These are phyloP conservation scores for Leishmania braziliensis DNA, from an alignment of 208 protist genomes.

Conservation along the genomic window DNA sequence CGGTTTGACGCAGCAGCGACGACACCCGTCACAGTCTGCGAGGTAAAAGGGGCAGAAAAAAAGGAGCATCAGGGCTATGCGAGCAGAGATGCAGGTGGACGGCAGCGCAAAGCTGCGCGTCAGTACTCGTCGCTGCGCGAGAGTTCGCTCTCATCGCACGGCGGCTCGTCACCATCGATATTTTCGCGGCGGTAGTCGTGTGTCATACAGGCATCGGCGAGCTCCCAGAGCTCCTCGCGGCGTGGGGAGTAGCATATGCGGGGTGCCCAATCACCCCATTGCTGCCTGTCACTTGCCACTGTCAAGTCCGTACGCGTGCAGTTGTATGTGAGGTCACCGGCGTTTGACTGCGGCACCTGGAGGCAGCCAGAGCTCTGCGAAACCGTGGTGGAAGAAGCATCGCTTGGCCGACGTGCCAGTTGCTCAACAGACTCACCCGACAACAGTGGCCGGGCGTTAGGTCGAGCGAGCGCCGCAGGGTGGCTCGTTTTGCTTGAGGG, in stretches of 20 bases:
- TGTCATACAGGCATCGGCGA: conserved; percentile 50
- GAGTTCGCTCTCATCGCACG: background rate
- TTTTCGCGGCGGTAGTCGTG: conserved; percentile 23
- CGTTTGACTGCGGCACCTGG: background rate
- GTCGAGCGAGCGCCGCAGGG: background rate
- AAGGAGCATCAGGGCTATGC: background rate
- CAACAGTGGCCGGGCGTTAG: background rate
- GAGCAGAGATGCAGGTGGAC: background rate
- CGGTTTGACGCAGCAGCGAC: background rate
- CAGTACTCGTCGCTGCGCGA: background rate
- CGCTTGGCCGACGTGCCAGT: background rate
- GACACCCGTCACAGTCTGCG: background rate
- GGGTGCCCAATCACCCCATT: conserved; percentile 26
- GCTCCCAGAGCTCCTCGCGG: conserved; percentile 54
- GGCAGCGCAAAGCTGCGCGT: background rate
- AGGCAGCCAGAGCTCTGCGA: background rate
- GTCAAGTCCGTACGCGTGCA: conserved; percentile 17
- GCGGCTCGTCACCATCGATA: conserved; percentile 1
- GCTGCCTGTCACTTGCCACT: conserved; percentile 23
- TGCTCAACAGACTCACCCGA: no score
- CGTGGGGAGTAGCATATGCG: conserved; percentile 34
- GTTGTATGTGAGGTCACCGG: background rate
- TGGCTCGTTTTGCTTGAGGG: background rate
- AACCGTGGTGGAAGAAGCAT: background rate
- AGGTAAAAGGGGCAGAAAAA: background rate